Evolutionary conservation across 768 basidiomycete species (phyloP), one percentile per base, ranked within the genome.

Genomic region (Crepidotus variabilis): DNA sequence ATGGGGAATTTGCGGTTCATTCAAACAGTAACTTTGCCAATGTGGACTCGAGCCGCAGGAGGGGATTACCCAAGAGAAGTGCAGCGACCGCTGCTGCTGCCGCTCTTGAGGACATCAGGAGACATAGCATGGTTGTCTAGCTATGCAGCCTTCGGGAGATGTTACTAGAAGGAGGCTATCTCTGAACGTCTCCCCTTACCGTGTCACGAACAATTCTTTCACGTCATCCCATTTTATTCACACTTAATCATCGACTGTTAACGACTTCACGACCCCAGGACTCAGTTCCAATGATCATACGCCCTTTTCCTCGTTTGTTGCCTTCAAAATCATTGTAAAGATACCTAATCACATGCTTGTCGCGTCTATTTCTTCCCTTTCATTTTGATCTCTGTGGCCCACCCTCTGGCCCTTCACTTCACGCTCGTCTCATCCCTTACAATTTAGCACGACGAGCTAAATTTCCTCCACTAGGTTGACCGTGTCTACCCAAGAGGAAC

Each of bases 61-160:
- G 80, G 51, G 75, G 75, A 28, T 57, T 71, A 54, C 65, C 64
- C 55, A 67, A 70, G 56, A 57, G 64, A 51, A 61, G 63, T 35
- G 62, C 65, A 49, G 66, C 66, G 18, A 51, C 57, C 36, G 66
- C 60, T 50, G 67, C 69, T 65, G 62, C 69, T 58, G 65, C 69
- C 71, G 62, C 79, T 73, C 65, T 72, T 66, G 59, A 79, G 77
- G 85, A 87, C 55, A 73, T 75, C 46, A 76, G 87, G 64, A 72
- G 87, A 57, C 87, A 88, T 65, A 88, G 86, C 66, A 78, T 88
- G 75, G 83, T 80, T 23, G 78, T 86, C 33, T 56, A 56, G 32
- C 22, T 28, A 21, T n/a, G 16, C n/a, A 46, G 16, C 43, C 21
- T n/a, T 10, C n/a, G 11, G 21, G 21, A 46, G 43, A 21, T n/a